Evolutionary conservation across 164 flowering plant species (phyloP), one percentile per base, ranked within the genome.

Genomic region (Magnolia sinica): DNA sequence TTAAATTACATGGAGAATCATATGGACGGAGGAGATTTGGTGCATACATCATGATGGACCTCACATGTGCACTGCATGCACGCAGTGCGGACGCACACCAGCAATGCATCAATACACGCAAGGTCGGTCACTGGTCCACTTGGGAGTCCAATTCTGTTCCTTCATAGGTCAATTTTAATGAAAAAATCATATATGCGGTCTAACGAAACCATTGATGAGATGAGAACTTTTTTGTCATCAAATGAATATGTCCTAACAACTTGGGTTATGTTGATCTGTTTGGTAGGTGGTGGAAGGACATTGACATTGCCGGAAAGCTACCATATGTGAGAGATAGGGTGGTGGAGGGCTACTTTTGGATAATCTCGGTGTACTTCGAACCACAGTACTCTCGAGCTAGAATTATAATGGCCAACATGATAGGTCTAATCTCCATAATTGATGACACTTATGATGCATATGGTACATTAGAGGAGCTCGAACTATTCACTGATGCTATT

Each of bases 381-480:
- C 76, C 76, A 61, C 0, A 73, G 23, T 58, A 72, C 23, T 55
- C 74, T 9, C 63, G 66, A 2, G 74, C 71, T 2, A 78, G 85
- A 51, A 24, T 50, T n/a, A 55, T 80, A 6, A 3, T 65, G 6
- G n/a, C 79, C 29, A 27, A 27, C 1, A 27, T 27, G 29, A 27
- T 27, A 31, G 52, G 73, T 37, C 67, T 83, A 20, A 19, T 24
- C 0, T 68, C 81, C 0, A 13, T 76, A 6, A 24, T 83, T 14
- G 83, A 83, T 65, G 83, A 83, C 23, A 83, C 68, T 7, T 83
- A 72, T 24, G 81, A 83, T 74, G 82, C 72, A 0, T 74, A 74
- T 59, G 84, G 78, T 50, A 79, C 80, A 11, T 18, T 73, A 4
- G 86, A 82, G 23, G 86, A 84, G 55, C 74, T 76, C 1, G 20